Evolutionary conservation across 768 basidiomycete genomes (phyloP).

Genomic region (Russula emetica): DNA sequence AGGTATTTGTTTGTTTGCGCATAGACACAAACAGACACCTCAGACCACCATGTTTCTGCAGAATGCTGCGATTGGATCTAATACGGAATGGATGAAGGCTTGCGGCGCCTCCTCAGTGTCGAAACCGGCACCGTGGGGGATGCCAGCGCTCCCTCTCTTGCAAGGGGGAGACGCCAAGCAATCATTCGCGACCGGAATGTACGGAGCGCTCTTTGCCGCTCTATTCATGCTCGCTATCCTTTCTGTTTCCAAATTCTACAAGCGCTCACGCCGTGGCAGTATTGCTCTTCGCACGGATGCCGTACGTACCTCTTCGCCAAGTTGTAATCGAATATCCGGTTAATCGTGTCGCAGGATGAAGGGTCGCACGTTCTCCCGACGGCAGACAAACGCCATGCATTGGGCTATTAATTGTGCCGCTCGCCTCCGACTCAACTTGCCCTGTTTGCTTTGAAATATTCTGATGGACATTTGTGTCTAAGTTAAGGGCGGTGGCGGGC

Average conservation of each 20-base stretch:
- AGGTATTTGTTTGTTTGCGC: conserved; percentile 43
- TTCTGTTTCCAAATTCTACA: conserved; percentile 16
- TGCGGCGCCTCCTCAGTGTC: conserved; percentile 33
- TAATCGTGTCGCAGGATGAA: conserved; percentile 19
- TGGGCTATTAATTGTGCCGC: conserved; percentile 5
- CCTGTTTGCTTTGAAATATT: conserved; percentile 9
- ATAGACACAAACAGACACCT: not conserved
- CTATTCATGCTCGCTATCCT: conserved; percentile 25
- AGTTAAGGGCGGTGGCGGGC: conserved; percentile 16
- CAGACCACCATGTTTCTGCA: conserved; percentile 24
- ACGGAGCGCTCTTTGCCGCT: conserved; percentile 25
- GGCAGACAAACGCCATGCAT: conserved; percentile 10
- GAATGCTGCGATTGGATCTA: conserved; percentile 45
- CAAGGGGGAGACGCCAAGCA: not conserved
- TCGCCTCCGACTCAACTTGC: conserved; percentile 13
- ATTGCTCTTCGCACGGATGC: conserved; percentile 16
- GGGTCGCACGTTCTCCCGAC: conserved; percentile 17
- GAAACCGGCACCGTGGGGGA: conserved; percentile 6
- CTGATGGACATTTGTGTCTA: conserved; percentile 19
- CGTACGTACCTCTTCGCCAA: conserved; percentile 11
- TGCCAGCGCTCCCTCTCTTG: conserved; percentile 20
- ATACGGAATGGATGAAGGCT: conserved; percentile 43
- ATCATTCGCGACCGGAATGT: conserved; percentile 22
- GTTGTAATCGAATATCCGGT: not conserved
- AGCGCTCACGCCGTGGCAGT: conserved; percentile 22